Evolutionary conservation across 2,329 filamentous ascomycete species (phyloP), one percentile per base, ranked within the genome.

Genomic region (Pseudocercospora vitis): DNA sequence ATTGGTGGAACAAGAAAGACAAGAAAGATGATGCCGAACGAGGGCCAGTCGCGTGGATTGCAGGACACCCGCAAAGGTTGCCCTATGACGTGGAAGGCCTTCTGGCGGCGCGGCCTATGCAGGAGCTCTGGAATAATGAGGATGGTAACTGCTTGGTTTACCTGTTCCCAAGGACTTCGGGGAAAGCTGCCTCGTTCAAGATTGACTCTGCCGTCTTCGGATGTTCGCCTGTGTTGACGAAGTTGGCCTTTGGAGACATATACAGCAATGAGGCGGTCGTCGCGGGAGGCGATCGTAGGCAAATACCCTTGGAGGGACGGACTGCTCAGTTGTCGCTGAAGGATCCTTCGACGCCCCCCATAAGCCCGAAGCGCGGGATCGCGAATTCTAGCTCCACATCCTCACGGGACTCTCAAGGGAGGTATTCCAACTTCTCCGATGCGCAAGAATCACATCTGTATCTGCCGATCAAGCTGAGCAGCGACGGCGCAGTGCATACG

Each of bases 71-170:
- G 37, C 78, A 81, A 56, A 80, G 79, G 62, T 71, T 81, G 21
- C 69, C 77, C 3, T 86, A 84, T 59, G 81, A 83, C 61, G 56
- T 82, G 47, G 70, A 73, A 2, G 73, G 74, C 24, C 61, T 85
- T 57, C 57, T 78, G 19, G 72, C 73, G 50, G 81, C 76, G 32
- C 74, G 80, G 53, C 79, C 75, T 68, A 78, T 83, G 12, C 65
- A 73, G 4, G 83, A 86, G 62, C 67, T 86, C 7, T 86, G 83
- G 83, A 80, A 84, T 60, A 79, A 83, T 3, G 53, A 54, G 4
- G 67, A 76, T 42, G 83, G 80, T n/a, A 81, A 85, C 65, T 84
- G 82, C 11, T 76, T 78, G 56, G 75, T 86, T n/a, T 82, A 85
- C 62, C 73, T 86, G 11, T 85, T 82, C 62, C 81, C 83, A 1